Conservation (phyloP, 2,329 filamentous ascomycete genomes). For the Trichoderma polysporum region DNA sequence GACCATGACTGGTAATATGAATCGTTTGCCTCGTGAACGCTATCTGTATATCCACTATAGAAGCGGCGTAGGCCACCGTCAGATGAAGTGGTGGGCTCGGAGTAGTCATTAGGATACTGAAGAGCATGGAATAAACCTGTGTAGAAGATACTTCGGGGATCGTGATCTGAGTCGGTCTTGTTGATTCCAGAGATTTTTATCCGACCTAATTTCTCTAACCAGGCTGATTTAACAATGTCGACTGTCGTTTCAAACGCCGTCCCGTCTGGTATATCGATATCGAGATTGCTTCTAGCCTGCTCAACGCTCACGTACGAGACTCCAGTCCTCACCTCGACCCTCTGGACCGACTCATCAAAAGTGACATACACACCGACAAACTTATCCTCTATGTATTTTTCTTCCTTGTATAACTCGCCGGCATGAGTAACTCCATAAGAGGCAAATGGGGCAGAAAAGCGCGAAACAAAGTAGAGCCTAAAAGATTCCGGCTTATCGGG, state of each 20-base stretch:
- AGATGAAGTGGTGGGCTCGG: slow-evolving; percentile 38
- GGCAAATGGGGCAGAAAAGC: slow-evolving; percentile 44
- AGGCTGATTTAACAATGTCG: slow-evolving; percentile 40
- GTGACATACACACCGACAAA: slow-evolving; percentile 43
- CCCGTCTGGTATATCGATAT: slow-evolving; percentile 41
- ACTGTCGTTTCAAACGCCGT: slow-evolving; percentile 41
- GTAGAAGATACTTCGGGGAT: slow-evolving; percentile 47
- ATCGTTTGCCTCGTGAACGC: slow-evolving; percentile 40
- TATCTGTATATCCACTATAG: slow-evolving; percentile 50
- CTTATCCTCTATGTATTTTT: slow-evolving; percentile 33
- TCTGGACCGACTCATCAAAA: slow-evolving; percentile 32
- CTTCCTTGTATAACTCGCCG: slow-evolving; percentile 28
- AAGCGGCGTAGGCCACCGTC: slow-evolving; percentile 32
- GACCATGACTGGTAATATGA: slow-evolving; percentile 52
- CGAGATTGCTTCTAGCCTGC: slow-evolving; percentile 46
- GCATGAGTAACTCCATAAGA: slow-evolving; percentile 38
- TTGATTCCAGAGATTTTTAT: slow-evolving; percentile 45
- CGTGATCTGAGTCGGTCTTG: slow-evolving; percentile 39
- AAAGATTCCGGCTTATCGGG: slow-evolving; percentile 43
- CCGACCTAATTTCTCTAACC: slow-evolving; percentile 46
- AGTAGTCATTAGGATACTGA: slow-evolving; percentile 49
- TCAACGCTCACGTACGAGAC: slow-evolving; percentile 48
- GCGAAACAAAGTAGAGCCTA: slow-evolving; percentile 47
- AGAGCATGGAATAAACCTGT: slow-evolving; percentile 47
- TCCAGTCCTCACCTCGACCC: slow-evolving; percentile 46